Evolutionary conservation across 768 basidiomycete genomes (phyloP).

Genomic region (Trametes villosa): DNA sequence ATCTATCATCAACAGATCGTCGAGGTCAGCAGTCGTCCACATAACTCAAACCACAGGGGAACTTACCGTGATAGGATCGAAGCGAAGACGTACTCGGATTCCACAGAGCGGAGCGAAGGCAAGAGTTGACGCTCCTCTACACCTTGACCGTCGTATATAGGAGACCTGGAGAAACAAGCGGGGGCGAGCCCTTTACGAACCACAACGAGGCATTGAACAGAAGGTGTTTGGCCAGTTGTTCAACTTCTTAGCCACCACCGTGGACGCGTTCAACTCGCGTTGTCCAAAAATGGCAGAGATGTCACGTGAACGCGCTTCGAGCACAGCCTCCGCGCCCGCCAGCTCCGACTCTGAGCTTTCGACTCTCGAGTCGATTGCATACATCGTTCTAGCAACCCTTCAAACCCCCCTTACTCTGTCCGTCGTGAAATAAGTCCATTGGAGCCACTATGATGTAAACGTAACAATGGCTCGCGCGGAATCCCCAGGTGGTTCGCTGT

Average conservation of each 20-base stretch:
- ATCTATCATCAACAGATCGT: neutral
- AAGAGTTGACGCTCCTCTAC: neutral
- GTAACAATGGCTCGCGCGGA: no score
- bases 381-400: no score
- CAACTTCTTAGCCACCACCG: neutral
- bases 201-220: neutral
- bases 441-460: no score
- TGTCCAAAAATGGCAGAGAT: neutral
- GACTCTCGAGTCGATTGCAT: no score
- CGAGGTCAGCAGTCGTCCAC: no score
- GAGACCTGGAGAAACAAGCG: neutral
- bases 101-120: neutral
- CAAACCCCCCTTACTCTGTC: no score
- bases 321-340: neutral
- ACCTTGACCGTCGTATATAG: neutral
- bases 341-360: neutral
- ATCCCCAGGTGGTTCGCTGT: no score
- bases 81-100: neutral
- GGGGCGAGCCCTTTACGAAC: neutral
- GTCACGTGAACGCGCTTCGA: neutral
- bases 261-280: constrained; percentile 7
- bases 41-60: no score
- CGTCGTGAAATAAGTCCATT: neutral
- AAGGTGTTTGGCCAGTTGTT: neutral
- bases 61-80: constrained; percentile 1